Base-by-base conservation (phyloP, 441 rosid species). In the Gossypium gossypioides region DNA sequence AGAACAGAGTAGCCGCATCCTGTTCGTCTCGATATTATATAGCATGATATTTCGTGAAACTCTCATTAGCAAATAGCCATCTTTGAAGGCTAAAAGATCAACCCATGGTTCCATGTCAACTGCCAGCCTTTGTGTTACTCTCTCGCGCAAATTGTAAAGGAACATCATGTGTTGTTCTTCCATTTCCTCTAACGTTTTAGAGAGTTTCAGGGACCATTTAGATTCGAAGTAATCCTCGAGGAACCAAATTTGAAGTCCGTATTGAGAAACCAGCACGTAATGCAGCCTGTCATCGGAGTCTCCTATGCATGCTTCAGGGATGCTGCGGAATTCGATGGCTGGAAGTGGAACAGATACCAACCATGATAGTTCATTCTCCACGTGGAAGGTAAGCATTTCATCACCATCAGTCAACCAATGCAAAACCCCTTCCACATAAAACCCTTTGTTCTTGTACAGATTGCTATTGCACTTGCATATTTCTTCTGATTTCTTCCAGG, bases 201-300 rank as follows among this genome's bases (percentile, higher is more conserved):
- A 37, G 24, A 37, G 34, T 68, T 76, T 55, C 27, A 84, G 71
- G 7, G 77, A 78, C 87, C 87, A 84, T 0, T 6, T 78, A 50
- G 55, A 67, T 27, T 84, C 85, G 48, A 79, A 84, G 70, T 76
- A 72, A 21, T 84, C 81, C 56, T 84, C 85, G n/a, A 84, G 80
- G 58, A 52, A 24, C 87, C 87, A 84, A 15, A 81, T 48, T 3
- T 78, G 82, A 37, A 81, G 6, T 48, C 87, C 87, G 12, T 69
- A 68, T 67, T 74, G 79, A 42, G 82, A 81, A 61, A 76, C 24
- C 75, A 76, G 44, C 6, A 78, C 40, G 18, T 78, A 81, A 50
- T 76, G 74, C 56, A 84, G 44, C 6, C 13, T 55, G 27, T 78
- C 80, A 50, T 78, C 67, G 29, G 75, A 74, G 63, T 84, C 82